Base-by-base conservation (phyloP, 2,329 filamentous ascomycete genomes). In the Penicillium sp. region DNA sequence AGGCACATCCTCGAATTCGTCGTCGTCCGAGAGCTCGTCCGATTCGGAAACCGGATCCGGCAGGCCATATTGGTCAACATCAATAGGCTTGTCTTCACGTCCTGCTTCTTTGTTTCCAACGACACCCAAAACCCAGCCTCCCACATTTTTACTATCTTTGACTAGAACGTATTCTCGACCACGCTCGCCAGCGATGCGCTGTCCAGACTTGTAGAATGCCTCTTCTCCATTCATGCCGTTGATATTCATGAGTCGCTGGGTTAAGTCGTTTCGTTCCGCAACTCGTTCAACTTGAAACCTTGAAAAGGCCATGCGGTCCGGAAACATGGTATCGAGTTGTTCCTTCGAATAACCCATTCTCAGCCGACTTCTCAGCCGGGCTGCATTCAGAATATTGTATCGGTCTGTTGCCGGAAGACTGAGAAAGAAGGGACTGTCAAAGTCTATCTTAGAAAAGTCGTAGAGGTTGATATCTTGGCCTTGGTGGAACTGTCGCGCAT, bases 401-500 rank as follows among this genome's bases (percentile, higher is more conserved):
- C 94, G 87, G 78, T 99, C 95, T 2, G 89, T 89, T 1, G 92
- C 83, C 0, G 96, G 95, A 58, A 99, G 77, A 72, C 92, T 96
- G 73, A 90, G 86, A 78, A 99, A 99, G 77, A 99, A 99, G 13
- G 94, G 87, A 65, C 93, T 91, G 65, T 98, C 90, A 69, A 98
- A 99, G 72, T 99, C 95, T 68, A 99, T 99, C 77, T 98, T 98
- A 71, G 91, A 96, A 72, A 99, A 99, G 77, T 98, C 94, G 76
- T 98, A 98, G 5, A 93, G 77, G 64, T 81, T 82, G 55, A 98
- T 89, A 73, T 98, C 94, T 75, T 98, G 92, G 55, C 95, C 95
- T 60, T 87, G 87, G 69, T 97, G 87, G 69, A 98, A 98, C 64
- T 98, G 93, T 53, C 89, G 83, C 3, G 96, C 94, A 73, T 99